Evolutionary conservation across 2,329 filamentous ascomycete genomes (phyloP).

Genomic region (Rugonectria rugulosa): DNA sequence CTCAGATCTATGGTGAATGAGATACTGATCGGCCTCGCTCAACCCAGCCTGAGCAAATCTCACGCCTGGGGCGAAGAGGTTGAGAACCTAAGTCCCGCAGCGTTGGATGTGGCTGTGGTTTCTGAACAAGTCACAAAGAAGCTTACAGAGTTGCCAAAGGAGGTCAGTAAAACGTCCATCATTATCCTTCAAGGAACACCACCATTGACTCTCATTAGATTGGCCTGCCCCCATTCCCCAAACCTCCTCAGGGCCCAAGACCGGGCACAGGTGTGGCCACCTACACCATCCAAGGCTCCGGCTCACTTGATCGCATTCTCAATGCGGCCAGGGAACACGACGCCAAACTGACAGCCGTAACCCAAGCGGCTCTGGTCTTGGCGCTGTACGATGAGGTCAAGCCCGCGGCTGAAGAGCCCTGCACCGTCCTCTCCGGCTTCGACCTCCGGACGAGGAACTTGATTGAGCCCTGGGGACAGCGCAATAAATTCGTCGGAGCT

Average conservation of each 20-base stretch:
- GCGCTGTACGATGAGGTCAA: slow-evolving; percentile 1
- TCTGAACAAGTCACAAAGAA: slow-evolving; percentile 4
- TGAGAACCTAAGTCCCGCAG: slow-evolving; percentile 12
- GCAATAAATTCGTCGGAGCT: slow-evolving; percentile 8
- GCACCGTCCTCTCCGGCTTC: slow-evolving; percentile 10
- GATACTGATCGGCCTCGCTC: not conserved
- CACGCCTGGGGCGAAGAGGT: slow-evolving; percentile 6
- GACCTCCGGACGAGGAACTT: slow-evolving; percentile 11
- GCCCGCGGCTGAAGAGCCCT: not conserved
- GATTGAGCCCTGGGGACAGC: slow-evolving; percentile 11
- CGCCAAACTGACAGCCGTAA: slow-evolving; percentile 6
- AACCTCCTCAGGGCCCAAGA: not conserved
- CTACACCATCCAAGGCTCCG: not conserved
- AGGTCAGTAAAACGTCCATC: not conserved
- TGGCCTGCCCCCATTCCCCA: slow-evolving; percentile 2
- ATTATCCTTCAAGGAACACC: not conserved
- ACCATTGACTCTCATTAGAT: not conserved
- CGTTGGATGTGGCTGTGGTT: slow-evolving; percentile 5
- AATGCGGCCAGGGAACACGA: not conserved
- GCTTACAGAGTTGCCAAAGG: slow-evolving; percentile 6
- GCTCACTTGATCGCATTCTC: not conserved
- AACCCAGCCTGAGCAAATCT: not conserved
- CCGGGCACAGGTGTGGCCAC: slow-evolving; percentile 1
- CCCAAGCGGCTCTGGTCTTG: slow-evolving; percentile 4
- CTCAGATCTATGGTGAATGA: slow-evolving; percentile 13